These are phyloP conservation scores for Hebeloma cylindrosporum DNA, from an alignment of 768 basidiomycete species.

Conservation along the genomic window DNA sequence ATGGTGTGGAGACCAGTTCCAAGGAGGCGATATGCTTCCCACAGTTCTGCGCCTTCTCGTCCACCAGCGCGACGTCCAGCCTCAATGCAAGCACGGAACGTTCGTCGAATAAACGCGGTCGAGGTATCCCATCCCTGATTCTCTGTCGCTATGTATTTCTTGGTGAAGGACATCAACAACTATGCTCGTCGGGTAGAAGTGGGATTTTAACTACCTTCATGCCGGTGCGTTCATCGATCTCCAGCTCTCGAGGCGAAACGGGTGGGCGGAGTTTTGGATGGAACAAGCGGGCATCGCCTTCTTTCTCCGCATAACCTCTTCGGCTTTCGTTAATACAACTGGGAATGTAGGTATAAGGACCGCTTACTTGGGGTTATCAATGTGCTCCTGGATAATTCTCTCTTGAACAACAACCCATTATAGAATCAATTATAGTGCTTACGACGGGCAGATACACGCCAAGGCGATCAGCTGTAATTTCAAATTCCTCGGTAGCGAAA, in stretches of 20 bases:
- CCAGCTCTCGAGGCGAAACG: slow-evolving; percentile 67
- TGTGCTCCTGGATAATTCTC: slow-evolving; percentile 55
- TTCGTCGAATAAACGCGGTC: slow-evolving; percentile 62
- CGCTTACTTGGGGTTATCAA: slow-evolving; percentile 71
- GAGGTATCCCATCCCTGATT: slow-evolving; percentile 73
- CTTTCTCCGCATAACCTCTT: slow-evolving; percentile 68
- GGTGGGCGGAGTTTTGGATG: slow-evolving; percentile 76
- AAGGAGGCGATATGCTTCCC: slow-evolving; percentile 69
- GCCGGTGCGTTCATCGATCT: slow-evolving; percentile 73
- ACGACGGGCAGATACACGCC: slow-evolving; percentile 76
- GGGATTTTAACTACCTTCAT: slow-evolving; percentile 58
- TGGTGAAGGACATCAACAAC: neutral
- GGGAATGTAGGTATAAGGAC: neutral
- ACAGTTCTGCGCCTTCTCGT: slow-evolving; percentile 54
- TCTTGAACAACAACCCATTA: slow-evolving; percentile 2
- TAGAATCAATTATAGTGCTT: slow-evolving; percentile 21
- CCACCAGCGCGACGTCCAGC: slow-evolving; percentile 58
- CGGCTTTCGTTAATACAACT: neutral
- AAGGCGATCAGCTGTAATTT: slow-evolving; percentile 70
- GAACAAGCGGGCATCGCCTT: slow-evolving; percentile 68
- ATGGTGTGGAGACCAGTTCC: slow-evolving; percentile 68
- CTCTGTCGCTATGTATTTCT: slow-evolving; percentile 82
- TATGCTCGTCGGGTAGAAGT: neutral
- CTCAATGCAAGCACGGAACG: slow-evolving; percentile 65
- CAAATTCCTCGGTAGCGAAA: slow-evolving; percentile 64